phyloP scores from a whole-genome alignment of 2,329 filamentous ascomycete genomes.

The Xylaria polymorpha region DNA sequence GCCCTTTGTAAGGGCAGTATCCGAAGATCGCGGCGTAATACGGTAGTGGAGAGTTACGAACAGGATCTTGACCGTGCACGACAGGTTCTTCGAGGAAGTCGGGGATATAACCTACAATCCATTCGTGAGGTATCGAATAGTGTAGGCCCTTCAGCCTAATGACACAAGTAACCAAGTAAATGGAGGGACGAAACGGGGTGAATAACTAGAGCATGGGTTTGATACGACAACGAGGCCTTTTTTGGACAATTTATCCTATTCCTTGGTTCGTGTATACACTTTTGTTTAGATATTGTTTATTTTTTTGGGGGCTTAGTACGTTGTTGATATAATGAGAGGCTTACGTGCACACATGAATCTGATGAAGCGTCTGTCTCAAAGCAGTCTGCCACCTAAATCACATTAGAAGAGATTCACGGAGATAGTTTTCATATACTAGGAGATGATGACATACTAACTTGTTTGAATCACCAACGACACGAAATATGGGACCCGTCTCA shows the following conservation, averaged over 20 bases:
- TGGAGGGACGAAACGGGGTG: slow-evolving; percentile 24
- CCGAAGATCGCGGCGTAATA: slow-evolving; percentile 37
- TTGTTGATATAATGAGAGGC: slow-evolving; percentile 19
- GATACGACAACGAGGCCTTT: slow-evolving; percentile 44
- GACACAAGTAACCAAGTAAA: slow-evolving; percentile 39
- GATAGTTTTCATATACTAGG: not conserved
- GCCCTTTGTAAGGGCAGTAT: slow-evolving; percentile 16
- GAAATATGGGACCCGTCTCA: slow-evolving; percentile 4
- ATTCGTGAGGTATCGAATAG: slow-evolving; percentile 14
- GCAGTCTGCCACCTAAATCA: slow-evolving; percentile 13
- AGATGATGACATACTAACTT: slow-evolving; percentile 30
- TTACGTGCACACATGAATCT: slow-evolving; percentile 3
- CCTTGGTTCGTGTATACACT: slow-evolving; percentile 33
- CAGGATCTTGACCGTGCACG: slow-evolving; percentile 36
- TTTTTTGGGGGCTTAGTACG: slow-evolving; percentile 26
- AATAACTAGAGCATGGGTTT: slow-evolving; percentile 42
- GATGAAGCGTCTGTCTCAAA: not conserved
- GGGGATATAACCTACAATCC: slow-evolving; percentile 30
- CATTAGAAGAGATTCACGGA: slow-evolving; percentile 24
- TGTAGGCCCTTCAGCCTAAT: not conserved
- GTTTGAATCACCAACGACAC: not conserved
- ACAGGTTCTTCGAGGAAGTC: slow-evolving; percentile 30
- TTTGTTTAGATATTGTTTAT: slow-evolving; percentile 27
- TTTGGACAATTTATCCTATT: slow-evolving; percentile 26
- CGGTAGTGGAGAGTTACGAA: slow-evolving; percentile 40